Conservation (phyloP, 176 grass and related monocot species). For the Pontederia crassipes region DNA sequence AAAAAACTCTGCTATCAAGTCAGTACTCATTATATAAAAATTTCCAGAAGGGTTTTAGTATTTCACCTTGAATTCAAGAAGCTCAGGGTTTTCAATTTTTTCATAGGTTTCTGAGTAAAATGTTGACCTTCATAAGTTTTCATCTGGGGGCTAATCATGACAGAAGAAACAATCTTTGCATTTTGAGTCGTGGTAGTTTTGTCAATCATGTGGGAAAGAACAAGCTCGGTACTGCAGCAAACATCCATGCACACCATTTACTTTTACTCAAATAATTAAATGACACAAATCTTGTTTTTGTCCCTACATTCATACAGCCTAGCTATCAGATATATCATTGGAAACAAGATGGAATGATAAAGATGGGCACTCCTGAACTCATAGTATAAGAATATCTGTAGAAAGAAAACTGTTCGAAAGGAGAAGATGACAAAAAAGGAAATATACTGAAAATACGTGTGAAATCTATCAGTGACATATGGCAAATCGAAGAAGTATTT, state of each 20-base stretch:
- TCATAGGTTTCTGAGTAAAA: conserved; percentile 29
- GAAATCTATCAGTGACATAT: too few relatives aligned
- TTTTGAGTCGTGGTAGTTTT: conserved; percentile 26
- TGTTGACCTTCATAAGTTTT: conserved; percentile 30
- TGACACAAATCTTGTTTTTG: background rate
- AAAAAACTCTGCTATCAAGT: background rate
- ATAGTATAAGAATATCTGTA: too few relatives aligned
- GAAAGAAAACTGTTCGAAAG: too few relatives aligned
- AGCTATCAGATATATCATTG: too few relatives aligned
- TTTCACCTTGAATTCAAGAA: conserved; percentile 38
- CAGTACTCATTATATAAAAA: background rate
- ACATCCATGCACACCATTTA: background rate
- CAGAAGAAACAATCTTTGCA: conserved; percentile 21
- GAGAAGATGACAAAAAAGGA: too few relatives aligned
- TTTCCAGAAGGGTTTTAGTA: conserved; percentile 11
- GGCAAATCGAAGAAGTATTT: too few relatives aligned
- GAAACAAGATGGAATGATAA: too few relatives aligned
- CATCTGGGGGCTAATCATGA: conserved; percentile 20
- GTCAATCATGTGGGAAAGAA: conserved; percentile 12
- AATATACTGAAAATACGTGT: too few relatives aligned
- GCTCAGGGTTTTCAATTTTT: conserved; percentile 26
- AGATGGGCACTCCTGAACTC: too few relatives aligned
- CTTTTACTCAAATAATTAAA: background rate
- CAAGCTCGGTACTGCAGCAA: conserved; percentile 34
- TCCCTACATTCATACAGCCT: too few relatives aligned